phyloP scores from a whole-genome alignment of 2,329 filamentous ascomycete species.

The Cadophora gregata region DNA sequence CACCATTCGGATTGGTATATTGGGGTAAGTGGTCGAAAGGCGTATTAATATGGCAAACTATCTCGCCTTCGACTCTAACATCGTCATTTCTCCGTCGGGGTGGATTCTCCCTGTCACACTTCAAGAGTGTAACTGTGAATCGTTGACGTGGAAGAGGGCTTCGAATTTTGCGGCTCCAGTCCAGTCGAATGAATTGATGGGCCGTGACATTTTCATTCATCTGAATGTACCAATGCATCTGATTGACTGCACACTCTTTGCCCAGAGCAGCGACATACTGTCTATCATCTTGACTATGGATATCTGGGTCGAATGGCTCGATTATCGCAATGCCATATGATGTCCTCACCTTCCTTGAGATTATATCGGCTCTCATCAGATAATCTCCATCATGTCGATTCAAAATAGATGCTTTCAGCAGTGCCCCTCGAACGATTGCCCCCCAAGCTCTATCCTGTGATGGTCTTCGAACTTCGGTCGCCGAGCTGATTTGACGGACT shows the following conservation, averaged over 20 bases:
- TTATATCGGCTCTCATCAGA: background rate
- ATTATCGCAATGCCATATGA: constrained; percentile 4
- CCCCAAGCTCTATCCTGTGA: background rate
- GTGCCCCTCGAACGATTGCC: background rate
- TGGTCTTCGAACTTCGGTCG: background rate
- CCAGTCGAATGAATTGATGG: background rate
- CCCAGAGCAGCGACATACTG: background rate
- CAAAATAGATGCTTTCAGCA: background rate
- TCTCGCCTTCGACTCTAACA: too few species aligned
- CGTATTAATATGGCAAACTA: too few species aligned
- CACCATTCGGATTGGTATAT: too few species aligned
- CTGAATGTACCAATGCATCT: constrained; percentile 12
- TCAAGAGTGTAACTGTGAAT: background rate
- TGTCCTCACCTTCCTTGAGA: background rate
- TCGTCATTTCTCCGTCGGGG: too few species aligned
- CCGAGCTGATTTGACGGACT: background rate
- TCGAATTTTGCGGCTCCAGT: background rate
- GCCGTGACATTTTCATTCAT: background rate
- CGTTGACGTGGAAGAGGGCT: background rate
- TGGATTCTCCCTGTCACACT: background rate
- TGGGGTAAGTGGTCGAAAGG: too few species aligned
- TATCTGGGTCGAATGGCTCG: constrained; percentile 1
- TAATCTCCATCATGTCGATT: background rate
- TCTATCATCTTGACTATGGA: background rate
- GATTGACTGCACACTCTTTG: background rate